Evolutionary conservation across 352 stramenopile species (phyloP).

Genomic region (Phytophthora chlamydospora): DNA sequence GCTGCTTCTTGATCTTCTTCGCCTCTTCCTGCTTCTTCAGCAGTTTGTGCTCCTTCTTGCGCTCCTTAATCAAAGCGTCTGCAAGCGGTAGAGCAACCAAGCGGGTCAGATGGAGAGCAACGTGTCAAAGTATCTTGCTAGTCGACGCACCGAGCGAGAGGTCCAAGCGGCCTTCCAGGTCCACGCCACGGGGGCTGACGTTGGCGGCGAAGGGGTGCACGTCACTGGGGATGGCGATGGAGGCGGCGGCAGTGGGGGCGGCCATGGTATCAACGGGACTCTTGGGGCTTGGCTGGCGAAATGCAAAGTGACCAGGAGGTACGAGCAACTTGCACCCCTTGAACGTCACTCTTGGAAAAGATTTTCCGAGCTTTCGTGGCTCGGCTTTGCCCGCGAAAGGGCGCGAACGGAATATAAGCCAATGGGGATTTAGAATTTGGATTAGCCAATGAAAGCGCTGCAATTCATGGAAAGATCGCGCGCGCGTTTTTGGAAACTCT

Average conservation of each 20-base stretch:
- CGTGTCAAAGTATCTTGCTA: constrained; percentile 8
- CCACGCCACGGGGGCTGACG: constrained; percentile 37
- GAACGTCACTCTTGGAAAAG: constrained; percentile 5
- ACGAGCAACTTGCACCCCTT: constrained; percentile 8
- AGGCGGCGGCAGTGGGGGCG: constrained; percentile 13
- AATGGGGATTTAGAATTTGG: neutral
- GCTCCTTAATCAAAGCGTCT: constrained; percentile 79
- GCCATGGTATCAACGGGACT: constrained; percentile 7
- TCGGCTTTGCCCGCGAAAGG: constrained; percentile 7
- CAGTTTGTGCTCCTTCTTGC: constrained; percentile 59
- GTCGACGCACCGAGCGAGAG: constrained; percentile 47
- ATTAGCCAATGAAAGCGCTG: constrained; percentile 24
- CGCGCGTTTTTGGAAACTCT: constrained; percentile 3
- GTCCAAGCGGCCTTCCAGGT: constrained; percentile 49
- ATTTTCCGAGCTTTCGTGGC: no score
- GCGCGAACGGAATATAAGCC: constrained; percentile 13
- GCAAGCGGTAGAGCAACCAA: neutral
- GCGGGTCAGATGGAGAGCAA: constrained; percentile 5
- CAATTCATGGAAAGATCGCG: constrained; percentile 41
- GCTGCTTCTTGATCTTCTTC: constrained; percentile 27
- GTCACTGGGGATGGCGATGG: constrained; percentile 33
- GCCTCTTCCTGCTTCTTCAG: constrained; percentile 50
- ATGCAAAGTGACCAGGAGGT: constrained; percentile 22
- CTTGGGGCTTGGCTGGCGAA: constrained; percentile 5
- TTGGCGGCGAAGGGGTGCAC: constrained; percentile 12